A percentile compares a stretch with the other conserved stretches of the same genome.
phyloP scores from a whole-genome alignment of 352 stramenopile species.

The Blastocystis sp. region DNA sequence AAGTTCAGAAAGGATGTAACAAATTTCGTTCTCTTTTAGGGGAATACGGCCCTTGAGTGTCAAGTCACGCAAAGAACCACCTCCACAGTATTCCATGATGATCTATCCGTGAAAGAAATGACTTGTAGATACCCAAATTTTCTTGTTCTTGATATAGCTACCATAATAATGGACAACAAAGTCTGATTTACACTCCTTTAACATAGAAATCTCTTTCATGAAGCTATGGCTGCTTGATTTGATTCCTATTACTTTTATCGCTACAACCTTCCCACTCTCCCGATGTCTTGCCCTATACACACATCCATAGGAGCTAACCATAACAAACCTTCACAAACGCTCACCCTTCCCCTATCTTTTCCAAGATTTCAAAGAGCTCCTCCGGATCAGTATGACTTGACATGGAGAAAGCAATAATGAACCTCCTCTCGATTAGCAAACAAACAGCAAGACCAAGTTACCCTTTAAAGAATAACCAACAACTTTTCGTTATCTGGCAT shows the following conservation, averaged over 20 bases:
- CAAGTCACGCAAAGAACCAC: constrained; percentile 66
- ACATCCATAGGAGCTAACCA: constrained; percentile 51
- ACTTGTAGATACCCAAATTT: constrained; percentile 48
- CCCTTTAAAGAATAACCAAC: constrained; percentile 40
- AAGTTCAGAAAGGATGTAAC: constrained; percentile 32
- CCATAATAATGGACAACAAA: constrained; percentile 69
- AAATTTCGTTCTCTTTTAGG: constrained; percentile 67
- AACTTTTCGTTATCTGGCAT: constrained; percentile 67
- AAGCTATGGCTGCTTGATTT: neutral
- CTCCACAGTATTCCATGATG: constrained; percentile 70
- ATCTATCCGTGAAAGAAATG: constrained; percentile 46
- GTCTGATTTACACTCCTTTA: constrained; percentile 68
- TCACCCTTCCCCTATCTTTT: constrained; percentile 42
- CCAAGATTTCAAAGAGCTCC: constrained; percentile 9
- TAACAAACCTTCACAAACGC: neutral
- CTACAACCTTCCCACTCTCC: neutral
- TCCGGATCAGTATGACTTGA: constrained; percentile 51
- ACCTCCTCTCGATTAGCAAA: neutral
- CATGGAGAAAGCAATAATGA: too few species aligned
- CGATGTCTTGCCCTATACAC: constrained; percentile 45
- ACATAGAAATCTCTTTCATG: constrained; percentile 69
- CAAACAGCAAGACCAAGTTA: constrained; percentile 12
- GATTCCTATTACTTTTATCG: constrained; percentile 67
- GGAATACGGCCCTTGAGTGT: constrained; percentile 35
- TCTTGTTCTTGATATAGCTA: constrained; percentile 57